These are phyloP conservation scores for Microbotryomycetes sp. DNA, from an alignment of 1,284 basidiomycete species.

Conservation along the genomic window DNA sequence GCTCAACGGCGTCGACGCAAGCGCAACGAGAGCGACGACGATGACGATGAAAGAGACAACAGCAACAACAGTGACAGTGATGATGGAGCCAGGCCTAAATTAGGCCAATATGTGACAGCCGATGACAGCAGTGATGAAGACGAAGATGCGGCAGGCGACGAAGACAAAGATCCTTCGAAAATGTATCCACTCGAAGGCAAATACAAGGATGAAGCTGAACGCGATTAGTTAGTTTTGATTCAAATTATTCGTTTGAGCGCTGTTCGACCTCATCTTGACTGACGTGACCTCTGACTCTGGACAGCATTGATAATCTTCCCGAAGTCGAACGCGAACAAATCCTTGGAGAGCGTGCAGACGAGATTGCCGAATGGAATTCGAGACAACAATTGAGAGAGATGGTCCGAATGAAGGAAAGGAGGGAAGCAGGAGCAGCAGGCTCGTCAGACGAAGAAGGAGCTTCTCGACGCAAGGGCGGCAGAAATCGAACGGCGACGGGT, in stretches of 20 bases:
- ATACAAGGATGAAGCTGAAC: conserved; percentile 75
- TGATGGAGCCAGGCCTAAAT: neutral
- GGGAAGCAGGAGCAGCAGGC: conserved; percentile 50
- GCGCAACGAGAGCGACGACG: conserved; percentile 1
- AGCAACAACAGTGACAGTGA: conserved; percentile 10
- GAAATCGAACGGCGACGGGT: conserved; percentile 54
- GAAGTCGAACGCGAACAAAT: conserved; percentile 85
- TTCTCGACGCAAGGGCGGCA: neutral
- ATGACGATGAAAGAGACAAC: conserved; percentile 7
- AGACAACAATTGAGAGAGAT: conserved; percentile 67
- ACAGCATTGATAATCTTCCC: conserved; percentile 67
- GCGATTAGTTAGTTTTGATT: conserved; percentile 56
- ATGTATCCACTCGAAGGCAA: conserved; percentile 81
- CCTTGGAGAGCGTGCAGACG: conserved; percentile 68
- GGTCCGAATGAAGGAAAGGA: conserved; percentile 58
- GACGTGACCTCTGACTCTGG: conserved; percentile 7
- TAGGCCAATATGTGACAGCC: conserved; percentile 11
- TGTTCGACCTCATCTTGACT: neutral
- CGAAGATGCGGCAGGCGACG: conserved; percentile 13
- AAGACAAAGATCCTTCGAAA: conserved; percentile 49
- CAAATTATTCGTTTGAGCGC: neutral
- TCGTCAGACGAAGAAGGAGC: conserved; percentile 19
- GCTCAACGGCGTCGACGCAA: neutral
- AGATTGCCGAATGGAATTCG: conserved; percentile 70
- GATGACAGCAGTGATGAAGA: conserved; percentile 11